These are phyloP conservation scores for Cytospora piceicola DNA, from an alignment of 2,329 filamentous ascomycete genomes.

Conservation along the genomic window DNA sequence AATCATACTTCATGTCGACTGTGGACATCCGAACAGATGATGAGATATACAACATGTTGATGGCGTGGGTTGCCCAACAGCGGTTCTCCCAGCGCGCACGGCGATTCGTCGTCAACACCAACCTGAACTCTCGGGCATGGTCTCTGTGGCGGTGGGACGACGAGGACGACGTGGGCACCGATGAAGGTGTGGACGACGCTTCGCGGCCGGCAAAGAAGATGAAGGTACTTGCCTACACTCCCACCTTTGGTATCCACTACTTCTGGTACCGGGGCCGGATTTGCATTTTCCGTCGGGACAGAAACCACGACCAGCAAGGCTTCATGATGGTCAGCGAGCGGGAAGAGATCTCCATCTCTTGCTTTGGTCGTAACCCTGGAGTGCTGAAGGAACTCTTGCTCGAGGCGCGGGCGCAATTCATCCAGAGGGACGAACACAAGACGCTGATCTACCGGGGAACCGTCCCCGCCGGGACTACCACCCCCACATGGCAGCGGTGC, in stretches of 20 bases:
- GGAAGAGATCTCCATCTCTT: slow-evolving; percentile 64
- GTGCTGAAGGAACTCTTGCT: slow-evolving; percentile 65
- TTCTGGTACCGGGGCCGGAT: slow-evolving; percentile 68
- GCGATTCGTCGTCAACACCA: slow-evolving; percentile 68
- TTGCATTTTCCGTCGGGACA: slow-evolving; percentile 60
- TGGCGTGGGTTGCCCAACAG: slow-evolving; percentile 70
- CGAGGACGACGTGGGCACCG: slow-evolving; percentile 51
- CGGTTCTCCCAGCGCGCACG: slow-evolving; percentile 62
- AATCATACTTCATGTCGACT: slow-evolving; percentile 64
- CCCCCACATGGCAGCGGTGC: slow-evolving; percentile 63
- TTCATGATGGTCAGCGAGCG: slow-evolving; percentile 52
- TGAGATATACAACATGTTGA: slow-evolving; percentile 73
- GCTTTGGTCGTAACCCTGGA: slow-evolving; percentile 63
- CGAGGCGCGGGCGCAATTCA: slow-evolving; percentile 59
- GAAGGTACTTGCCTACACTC: slow-evolving; percentile 65
- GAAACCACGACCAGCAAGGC: slow-evolving; percentile 48
- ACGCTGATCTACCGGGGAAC: slow-evolving; percentile 68
- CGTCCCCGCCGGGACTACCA: slow-evolving; percentile 44
- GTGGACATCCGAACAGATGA: slow-evolving; percentile 71
- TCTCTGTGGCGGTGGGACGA: slow-evolving; percentile 50
- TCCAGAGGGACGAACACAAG: slow-evolving; percentile 62
- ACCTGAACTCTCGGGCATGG: slow-evolving; percentile 57
- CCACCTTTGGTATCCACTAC: slow-evolving; percentile 67
- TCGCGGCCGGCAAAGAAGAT: slow-evolving; percentile 42
- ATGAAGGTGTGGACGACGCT: slow-evolving; percentile 40